Conservation (phyloP, 106 monocot species). For the Apostasia shenzhenica region DNA sequence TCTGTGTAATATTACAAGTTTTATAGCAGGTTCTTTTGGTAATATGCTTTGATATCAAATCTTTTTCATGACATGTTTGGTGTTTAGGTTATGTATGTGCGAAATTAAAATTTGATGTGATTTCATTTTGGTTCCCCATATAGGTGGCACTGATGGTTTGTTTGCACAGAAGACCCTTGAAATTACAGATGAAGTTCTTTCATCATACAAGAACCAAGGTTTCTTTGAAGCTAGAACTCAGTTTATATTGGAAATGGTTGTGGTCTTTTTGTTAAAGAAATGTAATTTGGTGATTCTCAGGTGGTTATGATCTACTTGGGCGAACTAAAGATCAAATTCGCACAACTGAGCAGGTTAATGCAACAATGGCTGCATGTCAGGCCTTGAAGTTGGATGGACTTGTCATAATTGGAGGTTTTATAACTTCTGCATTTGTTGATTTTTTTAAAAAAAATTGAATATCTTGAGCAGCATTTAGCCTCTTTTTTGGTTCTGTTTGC, state of each 20-base stretch:
- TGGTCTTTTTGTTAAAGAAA: too few relatives aligned
- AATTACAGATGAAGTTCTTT: constrained; percentile 75
- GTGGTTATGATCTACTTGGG: constrained; percentile 89
- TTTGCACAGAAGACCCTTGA: constrained; percentile 87
- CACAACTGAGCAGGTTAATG: constrained; percentile 86
- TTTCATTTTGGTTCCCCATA: background rate
- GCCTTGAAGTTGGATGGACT: constrained; percentile 80
- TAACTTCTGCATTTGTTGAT: background rate
- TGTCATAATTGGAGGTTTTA: constrained; percentile 80
- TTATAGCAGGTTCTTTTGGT: too few relatives aligned
- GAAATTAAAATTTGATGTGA: too few relatives aligned
- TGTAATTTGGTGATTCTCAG: constrained; percentile 14
- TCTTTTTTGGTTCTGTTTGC: constrained; percentile 6
- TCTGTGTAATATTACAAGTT: too few relatives aligned
- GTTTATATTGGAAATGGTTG: background rate
- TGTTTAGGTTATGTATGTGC: too few relatives aligned
- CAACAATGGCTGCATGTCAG: constrained; percentile 61
- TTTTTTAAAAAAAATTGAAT: background rate
- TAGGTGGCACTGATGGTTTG: constrained; percentile 86
- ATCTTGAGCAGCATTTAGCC: background rate
- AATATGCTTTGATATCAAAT: too few relatives aligned
- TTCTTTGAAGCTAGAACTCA: background rate
- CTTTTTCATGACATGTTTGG: too few relatives aligned
- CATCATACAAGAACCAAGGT: constrained; percentile 91
- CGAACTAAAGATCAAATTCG: constrained; percentile 84